phyloP scores from a whole-genome alignment of 2,329 filamentous ascomycete species.

The Berkeleyomyces basicola region DNA sequence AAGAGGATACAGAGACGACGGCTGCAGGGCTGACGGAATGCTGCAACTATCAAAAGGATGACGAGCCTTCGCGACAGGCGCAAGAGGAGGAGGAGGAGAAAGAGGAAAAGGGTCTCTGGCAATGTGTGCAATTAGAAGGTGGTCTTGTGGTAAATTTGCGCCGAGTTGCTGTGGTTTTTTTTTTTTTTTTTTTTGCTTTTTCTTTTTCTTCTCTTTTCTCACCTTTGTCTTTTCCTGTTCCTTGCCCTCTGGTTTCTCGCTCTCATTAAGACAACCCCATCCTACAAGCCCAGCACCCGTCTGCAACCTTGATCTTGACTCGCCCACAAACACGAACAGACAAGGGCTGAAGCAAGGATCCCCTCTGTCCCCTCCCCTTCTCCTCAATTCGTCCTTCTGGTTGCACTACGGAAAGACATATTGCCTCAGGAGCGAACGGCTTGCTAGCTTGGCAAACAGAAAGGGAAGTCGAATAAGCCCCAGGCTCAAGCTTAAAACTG shows the following conservation, averaged over 20 bases:
- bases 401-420: neutral
- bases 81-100: neutral
- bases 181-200: neutral
- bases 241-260: too few species aligned
- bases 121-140: neutral
- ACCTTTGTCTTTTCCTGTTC: too few species aligned
- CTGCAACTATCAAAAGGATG: too few species aligned
- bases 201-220: neutral
- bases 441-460: neutral
- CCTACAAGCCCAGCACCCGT: too few species aligned
- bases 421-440: neutral
- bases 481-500: neutral
- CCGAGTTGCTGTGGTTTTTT: too few species aligned
- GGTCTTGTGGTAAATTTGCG: neutral
- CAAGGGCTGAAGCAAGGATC: neutral
- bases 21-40: too few species aligned
- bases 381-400: neutral
- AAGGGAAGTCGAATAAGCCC: neutral
- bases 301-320: neutral
- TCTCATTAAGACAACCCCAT: too few species aligned
- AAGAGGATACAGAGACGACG: too few species aligned
- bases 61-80: too few species aligned
- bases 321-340: neutral
- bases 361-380: neutral
- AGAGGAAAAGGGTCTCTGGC: slow-evolving; percentile 7